Evolutionary conservation across 1,284 basidiomycete species (phyloP), one percentile per base, ranked within the genome.

Genomic region (Sanghuangporus sanghuang): DNA sequence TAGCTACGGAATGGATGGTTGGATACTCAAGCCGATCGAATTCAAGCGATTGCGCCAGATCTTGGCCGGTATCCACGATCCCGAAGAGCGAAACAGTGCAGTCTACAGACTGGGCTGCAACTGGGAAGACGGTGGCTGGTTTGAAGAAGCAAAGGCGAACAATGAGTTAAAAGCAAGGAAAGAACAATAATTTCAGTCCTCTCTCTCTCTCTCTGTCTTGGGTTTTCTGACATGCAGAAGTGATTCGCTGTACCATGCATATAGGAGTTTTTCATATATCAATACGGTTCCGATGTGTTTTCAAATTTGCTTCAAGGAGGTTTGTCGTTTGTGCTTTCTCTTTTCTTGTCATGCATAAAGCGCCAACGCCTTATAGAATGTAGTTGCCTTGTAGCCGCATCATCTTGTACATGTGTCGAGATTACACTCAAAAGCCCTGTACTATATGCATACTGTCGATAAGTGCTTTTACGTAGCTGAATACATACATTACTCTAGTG

Each of bases 11-110:
- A 85, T 94, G 74, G 92, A 94, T 71, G 92, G 92, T 8, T 94
- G 90, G 91, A 83, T 94, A n/a, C 75, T 93, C 64, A 94, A 94
- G 74, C 93, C 92, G 0, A 88, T 94, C 66, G 85, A 93, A 71
- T 93, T 93, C 75, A 83, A 82, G 66, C 80, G 92, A 12, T 78
- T 93, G 4, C 75, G 80, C n/a, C 70, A 73, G 2, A 79, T 93
- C 32, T 73, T 93, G 39, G 74, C 76, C 11, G 90, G 88, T 0
- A 79, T 92, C 18, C 78, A 78, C 11, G 85, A 91, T 68, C 70
- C 73, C 1, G 68, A 68, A 0, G 82, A 85, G 70, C 80, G 89
- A 23, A 70, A 75, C 36, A 74, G 71, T 14, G 85, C 90, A 68
- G 74, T 86, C 0, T 93, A 92, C 72, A 72, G 69, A 14, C 76